These are phyloP conservation scores for Patellaria atrata DNA, from an alignment of 495 filamentous ascomycete genomes.

Conservation along the genomic window DNA sequence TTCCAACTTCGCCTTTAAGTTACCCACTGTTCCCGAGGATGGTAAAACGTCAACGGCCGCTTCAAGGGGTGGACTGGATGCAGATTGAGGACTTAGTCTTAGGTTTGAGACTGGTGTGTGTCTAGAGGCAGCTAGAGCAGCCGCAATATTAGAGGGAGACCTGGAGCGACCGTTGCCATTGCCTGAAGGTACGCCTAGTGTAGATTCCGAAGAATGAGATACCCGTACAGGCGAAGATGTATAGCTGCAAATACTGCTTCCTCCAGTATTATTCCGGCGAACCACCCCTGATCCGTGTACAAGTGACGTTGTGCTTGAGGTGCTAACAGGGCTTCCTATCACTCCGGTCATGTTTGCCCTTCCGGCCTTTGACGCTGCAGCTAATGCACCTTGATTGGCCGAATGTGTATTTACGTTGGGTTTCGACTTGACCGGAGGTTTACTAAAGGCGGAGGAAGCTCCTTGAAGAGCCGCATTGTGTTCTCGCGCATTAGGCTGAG, in stretches of 20 bases:
- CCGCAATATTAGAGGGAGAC: constrained; percentile 22
- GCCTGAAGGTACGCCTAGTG: constrained; percentile 15
- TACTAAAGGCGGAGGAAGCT: constrained; percentile 20
- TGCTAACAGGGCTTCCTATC: background rate
- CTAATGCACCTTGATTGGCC: constrained; percentile 16
- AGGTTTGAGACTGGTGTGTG: constrained; percentile 15
- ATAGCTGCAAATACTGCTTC: too few relatives aligned
- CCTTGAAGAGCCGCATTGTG: constrained; percentile 20
- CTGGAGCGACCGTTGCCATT: constrained; percentile 6
- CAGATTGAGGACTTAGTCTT: constrained; percentile 4
- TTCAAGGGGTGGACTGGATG: background rate
- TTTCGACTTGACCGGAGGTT: constrained; percentile 16
- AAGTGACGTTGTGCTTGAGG: constrained; percentile 6
- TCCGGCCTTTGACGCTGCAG: constrained; percentile 18
- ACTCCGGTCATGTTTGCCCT: constrained; percentile 2
- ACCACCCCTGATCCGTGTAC: too few relatives aligned
- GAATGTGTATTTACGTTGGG: constrained; percentile 15
- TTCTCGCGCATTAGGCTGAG: too few relatives aligned
- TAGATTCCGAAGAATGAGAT: constrained; percentile 14
- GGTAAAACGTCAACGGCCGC: constrained; percentile 13
- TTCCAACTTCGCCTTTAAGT: constrained; percentile 11
- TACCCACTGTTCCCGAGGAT: constrained; percentile 15
- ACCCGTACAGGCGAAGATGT: too few relatives aligned
- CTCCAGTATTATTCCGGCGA: constrained; percentile 12
- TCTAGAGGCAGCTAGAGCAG: constrained; percentile 17